Conservation (phyloP, 306 rosid genomes). For the Citrullus mucosospermus region DNA sequence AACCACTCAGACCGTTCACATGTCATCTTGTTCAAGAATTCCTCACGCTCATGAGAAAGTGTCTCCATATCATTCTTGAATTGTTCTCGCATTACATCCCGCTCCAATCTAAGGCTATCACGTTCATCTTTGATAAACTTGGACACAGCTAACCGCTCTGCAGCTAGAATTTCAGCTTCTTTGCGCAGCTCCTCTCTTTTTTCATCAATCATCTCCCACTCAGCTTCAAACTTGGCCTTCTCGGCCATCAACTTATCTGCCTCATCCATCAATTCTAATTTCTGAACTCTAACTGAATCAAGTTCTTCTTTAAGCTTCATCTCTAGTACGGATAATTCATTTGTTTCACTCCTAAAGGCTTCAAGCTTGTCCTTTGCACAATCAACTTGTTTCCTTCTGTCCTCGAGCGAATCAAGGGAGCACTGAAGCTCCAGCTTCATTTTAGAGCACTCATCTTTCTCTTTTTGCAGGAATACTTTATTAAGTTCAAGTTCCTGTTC, state of each 20-base stretch:
- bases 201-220: constrained; percentile 93
- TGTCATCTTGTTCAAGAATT: constrained; percentile 76
- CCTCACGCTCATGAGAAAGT: constrained; percentile 70
- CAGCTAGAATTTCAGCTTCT: constrained; percentile 53
- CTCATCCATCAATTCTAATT: constrained; percentile 61
- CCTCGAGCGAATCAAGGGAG: constrained; percentile 49
- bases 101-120: constrained; percentile 54
- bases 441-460: constrained; percentile 48
- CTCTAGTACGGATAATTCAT: constrained; percentile 64
- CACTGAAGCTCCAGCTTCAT: constrained; percentile 48
- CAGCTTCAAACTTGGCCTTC: constrained; percentile 86
- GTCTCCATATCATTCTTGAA: constrained; percentile 46
- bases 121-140: constrained; percentile 64
- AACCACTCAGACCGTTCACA: constrained; percentile 76
- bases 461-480: constrained; percentile 46
- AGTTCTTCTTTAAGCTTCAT: constrained; percentile 85
- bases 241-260: constrained; percentile 61
- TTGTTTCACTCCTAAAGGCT: constrained; percentile 61
- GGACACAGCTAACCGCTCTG: constrained; percentile 57
- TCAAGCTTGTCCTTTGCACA: constrained; percentile 48
- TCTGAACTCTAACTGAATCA: constrained; percentile 69
- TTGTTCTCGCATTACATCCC: constrained; percentile 50
- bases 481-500: constrained; percentile 54
- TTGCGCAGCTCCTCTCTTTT: constrained; percentile 59
- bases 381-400: constrained; percentile 44